Conservation (phyloP, 1,284 basidiomycete species). For the Trichosporon sp. region DNA sequence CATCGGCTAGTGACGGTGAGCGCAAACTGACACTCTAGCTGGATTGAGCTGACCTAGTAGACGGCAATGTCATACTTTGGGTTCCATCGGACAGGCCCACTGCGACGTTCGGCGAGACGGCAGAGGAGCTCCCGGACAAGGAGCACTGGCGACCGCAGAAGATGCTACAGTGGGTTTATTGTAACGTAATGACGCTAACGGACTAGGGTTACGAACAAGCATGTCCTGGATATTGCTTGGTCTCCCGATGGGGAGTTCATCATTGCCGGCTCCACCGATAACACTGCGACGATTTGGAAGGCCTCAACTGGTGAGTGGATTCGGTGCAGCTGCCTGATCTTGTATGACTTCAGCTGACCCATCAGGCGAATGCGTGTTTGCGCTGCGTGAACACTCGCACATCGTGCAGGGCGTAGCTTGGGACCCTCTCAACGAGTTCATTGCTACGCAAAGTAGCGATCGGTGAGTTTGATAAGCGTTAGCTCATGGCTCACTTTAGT, state of each 20-base stretch:
- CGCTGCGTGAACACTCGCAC: constrained; percentile 73
- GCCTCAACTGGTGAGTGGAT: constrained; percentile 48
- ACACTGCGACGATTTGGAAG: constrained; percentile 67
- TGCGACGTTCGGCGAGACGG: constrained; percentile 76
- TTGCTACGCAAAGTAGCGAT: constrained; percentile 92
- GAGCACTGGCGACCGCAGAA: constrained; percentile 93
- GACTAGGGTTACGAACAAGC: constrained; percentile 69
- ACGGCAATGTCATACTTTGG: constrained; percentile 98
- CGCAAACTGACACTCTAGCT: constrained; percentile 27
- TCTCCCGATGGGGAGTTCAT: constrained; percentile 92
- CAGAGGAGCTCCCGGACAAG: constrained; percentile 83
- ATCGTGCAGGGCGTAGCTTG: constrained; percentile 96
- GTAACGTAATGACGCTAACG: constrained; percentile 20
- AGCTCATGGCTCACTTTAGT: constrained; percentile 37
- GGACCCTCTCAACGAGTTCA: constrained; percentile 92
- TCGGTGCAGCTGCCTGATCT: neutral
- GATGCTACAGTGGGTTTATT: constrained; percentile 70
- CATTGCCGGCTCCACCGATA: constrained; percentile 93
- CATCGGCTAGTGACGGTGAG: constrained; percentile 91
- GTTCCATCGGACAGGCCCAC: constrained; percentile 75
- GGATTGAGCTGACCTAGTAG: constrained; percentile 58
- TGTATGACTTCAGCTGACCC: constrained; percentile 25
- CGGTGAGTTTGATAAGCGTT: constrained; percentile 57
- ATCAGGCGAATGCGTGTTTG: constrained; percentile 53
- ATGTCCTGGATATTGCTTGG: constrained; percentile 98